These are phyloP conservation scores for Pleurotus sapidus DNA, from an alignment of 768 basidiomycete species.

Conservation along the genomic window DNA sequence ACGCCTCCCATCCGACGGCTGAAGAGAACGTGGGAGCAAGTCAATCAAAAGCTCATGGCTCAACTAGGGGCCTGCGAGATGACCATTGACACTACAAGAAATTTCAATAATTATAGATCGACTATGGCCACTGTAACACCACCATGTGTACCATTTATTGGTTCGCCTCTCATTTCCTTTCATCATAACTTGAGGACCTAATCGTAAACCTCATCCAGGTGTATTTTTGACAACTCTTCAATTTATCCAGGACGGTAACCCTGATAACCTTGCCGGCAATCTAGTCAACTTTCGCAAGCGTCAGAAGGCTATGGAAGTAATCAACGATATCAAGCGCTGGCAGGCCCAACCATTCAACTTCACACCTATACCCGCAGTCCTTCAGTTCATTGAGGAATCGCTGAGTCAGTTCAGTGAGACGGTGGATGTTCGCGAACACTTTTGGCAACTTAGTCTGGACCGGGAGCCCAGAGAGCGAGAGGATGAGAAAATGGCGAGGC, in stretches of 20 bases:
- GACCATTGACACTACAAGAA: conserved; percentile 91
- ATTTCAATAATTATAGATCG: conserved; percentile 89
- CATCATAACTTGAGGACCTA: background rate
- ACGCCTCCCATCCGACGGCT: conserved; percentile 90
- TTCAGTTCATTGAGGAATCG: conserved; percentile 75
- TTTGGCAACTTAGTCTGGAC: conserved; percentile 84
- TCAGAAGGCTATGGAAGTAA: conserved; percentile 93
- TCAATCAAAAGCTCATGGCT: conserved; percentile 70
- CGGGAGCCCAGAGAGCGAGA: conserved; percentile 94
- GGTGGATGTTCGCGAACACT: conserved; percentile 66
- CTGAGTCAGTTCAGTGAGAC: conserved; percentile 70
- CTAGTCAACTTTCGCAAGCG: conserved; percentile 97
- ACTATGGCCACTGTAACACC: conserved; percentile 80
- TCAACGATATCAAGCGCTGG: conserved; percentile 95
- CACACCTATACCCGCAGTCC: conserved; percentile 59
- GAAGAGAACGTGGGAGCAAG: conserved; percentile 91
- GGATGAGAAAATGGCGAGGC: conserved; percentile 93
- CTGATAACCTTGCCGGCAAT: conserved; percentile 73
- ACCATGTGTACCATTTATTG: conserved; percentile 96
- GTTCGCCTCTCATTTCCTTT: conserved; percentile 37
- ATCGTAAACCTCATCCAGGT: conserved; percentile 42
- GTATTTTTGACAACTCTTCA: conserved; percentile 94
- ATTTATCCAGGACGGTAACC: conserved; percentile 97
- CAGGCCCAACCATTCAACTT: conserved; percentile 91
- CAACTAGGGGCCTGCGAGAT: conserved; percentile 80